Percentiles rank a stretch among this genome's conserved stretches.
Evolutionary conservation across 768 basidiomycete genomes (phyloP).

Genomic region (Candolleomyces eurysporus): DNA sequence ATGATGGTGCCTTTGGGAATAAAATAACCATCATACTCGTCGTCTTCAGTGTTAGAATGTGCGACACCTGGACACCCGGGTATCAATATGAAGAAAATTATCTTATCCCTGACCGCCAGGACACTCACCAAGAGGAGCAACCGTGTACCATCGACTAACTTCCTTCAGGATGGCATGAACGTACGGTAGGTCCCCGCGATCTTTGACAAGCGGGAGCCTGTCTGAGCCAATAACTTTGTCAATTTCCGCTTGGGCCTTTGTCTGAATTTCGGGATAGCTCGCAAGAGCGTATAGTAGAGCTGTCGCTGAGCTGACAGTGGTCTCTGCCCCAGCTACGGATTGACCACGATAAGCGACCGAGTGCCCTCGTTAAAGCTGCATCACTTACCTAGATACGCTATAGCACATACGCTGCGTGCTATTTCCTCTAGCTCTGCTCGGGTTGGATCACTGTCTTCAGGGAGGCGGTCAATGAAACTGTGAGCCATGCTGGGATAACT

Average conservation of each 20-base stretch:
- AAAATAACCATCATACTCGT: conserved; percentile 34
- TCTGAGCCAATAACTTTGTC: conserved; percentile 25
- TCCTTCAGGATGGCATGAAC: conserved; percentile 26
- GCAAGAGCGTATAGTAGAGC: background rate
- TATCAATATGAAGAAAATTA: too few relatives aligned
- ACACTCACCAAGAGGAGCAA: conserved; percentile 15
- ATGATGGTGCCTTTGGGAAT: conserved; percentile 41
- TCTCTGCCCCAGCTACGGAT: too few relatives aligned
- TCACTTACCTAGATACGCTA: conserved; percentile 5
- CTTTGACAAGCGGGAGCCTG: conserved; percentile 23
- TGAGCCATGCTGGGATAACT: background rate
- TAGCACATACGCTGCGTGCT: conserved; percentile 5
- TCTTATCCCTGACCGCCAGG: background rate
- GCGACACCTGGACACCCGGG: conserved; percentile 20
- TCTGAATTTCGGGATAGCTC: conserved; percentile 1
- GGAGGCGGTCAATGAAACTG: conserved; percentile 1
- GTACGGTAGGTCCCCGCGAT: conserved; percentile 22
- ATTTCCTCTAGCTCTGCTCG: background rate
- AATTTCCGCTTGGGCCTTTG: conserved; percentile 34
- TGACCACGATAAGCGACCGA: too few relatives aligned
- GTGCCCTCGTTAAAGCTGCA: too few relatives aligned
- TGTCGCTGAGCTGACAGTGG: background rate
- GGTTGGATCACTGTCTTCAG: background rate
- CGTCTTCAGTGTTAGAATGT: conserved; percentile 31
- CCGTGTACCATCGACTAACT: conserved; percentile 16